Evolutionary conservation across 1,139 yeast genomes (phyloP).

Genomic region (Pichia inconspicua): DNA sequence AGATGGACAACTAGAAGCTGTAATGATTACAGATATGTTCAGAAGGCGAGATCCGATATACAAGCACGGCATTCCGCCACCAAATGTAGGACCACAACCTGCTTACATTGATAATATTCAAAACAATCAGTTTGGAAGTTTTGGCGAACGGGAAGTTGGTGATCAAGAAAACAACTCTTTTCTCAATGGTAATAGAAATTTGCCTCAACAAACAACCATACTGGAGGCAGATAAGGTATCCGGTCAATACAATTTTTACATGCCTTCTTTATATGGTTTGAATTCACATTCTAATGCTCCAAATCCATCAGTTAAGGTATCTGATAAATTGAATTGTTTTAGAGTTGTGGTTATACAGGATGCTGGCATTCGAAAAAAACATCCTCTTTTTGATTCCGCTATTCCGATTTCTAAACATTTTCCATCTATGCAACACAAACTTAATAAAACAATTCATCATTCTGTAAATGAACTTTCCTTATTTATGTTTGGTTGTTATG

Average conservation of each 20-base stretch:
- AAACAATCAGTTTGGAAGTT: neutral
- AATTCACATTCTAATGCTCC: slow-evolving; percentile 15
- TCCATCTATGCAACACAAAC: slow-evolving; percentile 11
- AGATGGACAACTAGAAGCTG: neutral
- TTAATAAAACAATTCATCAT: slow-evolving; percentile 31
- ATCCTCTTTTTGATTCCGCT: slow-evolving; percentile 42
- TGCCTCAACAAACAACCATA: slow-evolving; percentile 1
- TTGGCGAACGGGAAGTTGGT: neutral
- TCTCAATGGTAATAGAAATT: neutral
- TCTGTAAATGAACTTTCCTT: slow-evolving; percentile 39
- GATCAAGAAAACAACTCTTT: neutral
- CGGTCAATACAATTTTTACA: slow-evolving; percentile 5
- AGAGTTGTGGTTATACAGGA: slow-evolving; percentile 45
- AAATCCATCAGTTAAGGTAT: slow-evolving; percentile 23
- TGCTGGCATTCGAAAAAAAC: slow-evolving; percentile 45
- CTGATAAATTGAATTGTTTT: slow-evolving; percentile 32
- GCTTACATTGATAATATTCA: neutral
- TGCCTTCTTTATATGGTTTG: slow-evolving; percentile 23
- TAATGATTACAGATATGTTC: neutral
- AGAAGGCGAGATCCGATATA: neutral
- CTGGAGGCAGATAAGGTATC: slow-evolving; percentile 16
- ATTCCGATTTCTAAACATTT: slow-evolving; percentile 6
- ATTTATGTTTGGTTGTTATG: slow-evolving; percentile 49
- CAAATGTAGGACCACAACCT: neutral
- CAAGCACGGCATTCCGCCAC: neutral